Conservation (phyloP, 257 asterid species). For the Solanum lycopersicoides region DNA sequence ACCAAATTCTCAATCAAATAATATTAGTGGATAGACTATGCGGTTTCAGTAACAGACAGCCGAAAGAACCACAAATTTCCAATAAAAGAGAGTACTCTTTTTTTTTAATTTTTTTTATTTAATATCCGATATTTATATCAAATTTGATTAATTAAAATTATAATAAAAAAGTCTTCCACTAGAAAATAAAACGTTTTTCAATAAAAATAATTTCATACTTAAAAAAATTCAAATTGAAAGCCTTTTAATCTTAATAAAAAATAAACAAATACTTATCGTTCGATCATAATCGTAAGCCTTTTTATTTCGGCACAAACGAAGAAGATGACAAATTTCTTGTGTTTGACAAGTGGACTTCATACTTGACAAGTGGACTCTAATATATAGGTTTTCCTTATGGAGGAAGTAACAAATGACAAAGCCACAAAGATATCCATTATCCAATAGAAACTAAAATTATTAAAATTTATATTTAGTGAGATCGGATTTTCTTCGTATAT, state of each 20-base stretch:
- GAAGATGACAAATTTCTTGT: not conserved
- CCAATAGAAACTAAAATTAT: no score
- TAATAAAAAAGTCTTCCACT: no score
- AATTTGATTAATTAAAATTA: no score
- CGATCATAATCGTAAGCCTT: rapidly evolving
- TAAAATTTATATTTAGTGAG: no score
- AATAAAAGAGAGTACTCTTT: not conserved
- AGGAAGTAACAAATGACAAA: not conserved
- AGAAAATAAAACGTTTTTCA: rapidly evolving
- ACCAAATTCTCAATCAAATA: no score
- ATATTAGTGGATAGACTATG: not conserved
- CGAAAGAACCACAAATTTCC: not conserved
- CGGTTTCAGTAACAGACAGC: not conserved
- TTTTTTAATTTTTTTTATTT: no score
- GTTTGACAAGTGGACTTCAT: not conserved
- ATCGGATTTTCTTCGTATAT: no score
- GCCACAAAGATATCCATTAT: not conserved
- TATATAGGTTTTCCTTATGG: not conserved
- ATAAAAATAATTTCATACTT: rapidly evolving
- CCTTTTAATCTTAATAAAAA: no score
- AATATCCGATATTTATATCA: no score
- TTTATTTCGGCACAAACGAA: not conserved
- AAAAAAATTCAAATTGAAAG: rapidly evolving
- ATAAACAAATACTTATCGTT: no score
- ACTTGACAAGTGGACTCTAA: not conserved